These are phyloP conservation scores for Diplodia seriata DNA, from an alignment of 2,329 filamentous ascomycete species.

Conservation along the genomic window DNA sequence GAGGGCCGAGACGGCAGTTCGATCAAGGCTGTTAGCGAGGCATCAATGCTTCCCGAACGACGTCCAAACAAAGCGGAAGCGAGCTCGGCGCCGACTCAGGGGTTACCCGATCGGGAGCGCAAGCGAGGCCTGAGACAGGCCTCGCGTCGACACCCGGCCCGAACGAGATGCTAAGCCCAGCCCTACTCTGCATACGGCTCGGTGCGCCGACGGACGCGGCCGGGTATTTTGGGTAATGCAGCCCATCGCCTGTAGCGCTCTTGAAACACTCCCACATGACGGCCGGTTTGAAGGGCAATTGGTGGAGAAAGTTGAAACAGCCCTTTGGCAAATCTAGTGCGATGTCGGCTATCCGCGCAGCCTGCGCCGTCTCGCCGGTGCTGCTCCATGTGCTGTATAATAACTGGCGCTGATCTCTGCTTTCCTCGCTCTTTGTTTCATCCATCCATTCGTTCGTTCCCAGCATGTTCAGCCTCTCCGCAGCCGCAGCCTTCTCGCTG, in stretches of 20 bases:
- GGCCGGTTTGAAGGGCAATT: constrained; percentile 13
- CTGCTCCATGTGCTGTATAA: not conserved
- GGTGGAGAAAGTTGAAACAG: constrained; percentile 28
- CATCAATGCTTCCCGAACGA: not conserved
- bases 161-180: not conserved
- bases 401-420: not conserved
- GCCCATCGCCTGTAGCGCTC: not conserved
- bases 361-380: no score
- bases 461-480: constrained; percentile 5
- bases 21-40: not conserved
- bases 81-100: not conserved
- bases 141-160: not conserved
- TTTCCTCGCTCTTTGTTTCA: not conserved
- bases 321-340: not conserved
- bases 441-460: not conserved
- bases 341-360: no score
- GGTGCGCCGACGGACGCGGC: constrained; percentile 1
- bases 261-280: constrained; percentile 22
- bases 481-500: not conserved
- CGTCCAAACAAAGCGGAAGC: not conserved
- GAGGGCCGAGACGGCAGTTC: no score
- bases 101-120: not conserved
- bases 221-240: constrained; percentile 17
- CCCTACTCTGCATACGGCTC: constrained; percentile 3
- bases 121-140: constrained; percentile 1